These are phyloP conservation scores for Austroboletus eburneus DNA, from an alignment of 768 basidiomycete genomes.

Conservation along the genomic window DNA sequence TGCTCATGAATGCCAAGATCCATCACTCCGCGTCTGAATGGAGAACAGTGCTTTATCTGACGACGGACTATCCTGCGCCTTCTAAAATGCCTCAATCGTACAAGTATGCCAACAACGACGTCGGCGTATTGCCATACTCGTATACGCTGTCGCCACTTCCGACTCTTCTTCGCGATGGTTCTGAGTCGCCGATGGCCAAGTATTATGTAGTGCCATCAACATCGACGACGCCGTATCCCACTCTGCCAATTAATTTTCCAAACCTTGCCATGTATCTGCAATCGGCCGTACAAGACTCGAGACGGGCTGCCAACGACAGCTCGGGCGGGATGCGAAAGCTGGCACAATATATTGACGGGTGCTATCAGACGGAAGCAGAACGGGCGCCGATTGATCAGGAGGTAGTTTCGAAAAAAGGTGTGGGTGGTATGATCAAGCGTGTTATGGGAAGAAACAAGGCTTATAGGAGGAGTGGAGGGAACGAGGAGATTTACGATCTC, in stretches of 20 bases:
- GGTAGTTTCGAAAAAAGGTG: slow-evolving; percentile 37
- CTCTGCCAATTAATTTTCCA: slow-evolving; percentile 71
- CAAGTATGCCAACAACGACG: slow-evolving; percentile 55
- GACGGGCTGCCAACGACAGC: slow-evolving; percentile 55
- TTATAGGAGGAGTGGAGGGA: slow-evolving; percentile 49
- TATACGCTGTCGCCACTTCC: slow-evolving; percentile 60
- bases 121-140: slow-evolving; percentile 67
- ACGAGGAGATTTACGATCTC: slow-evolving; percentile 77
- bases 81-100: slow-evolving; percentile 38
- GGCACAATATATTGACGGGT: slow-evolving; percentile 63
- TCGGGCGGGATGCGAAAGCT: slow-evolving; percentile 61
- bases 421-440: slow-evolving; percentile 55
- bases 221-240: slow-evolving; percentile 56
- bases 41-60: slow-evolving; percentile 75
- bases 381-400: slow-evolving; percentile 28
- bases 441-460: slow-evolving; percentile 51
- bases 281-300: slow-evolving; percentile 64
- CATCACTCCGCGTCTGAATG: slow-evolving; percentile 58
- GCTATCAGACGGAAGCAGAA: slow-evolving; percentile 51
- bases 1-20: slow-evolving; percentile 51
- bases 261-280: slow-evolving; percentile 74
- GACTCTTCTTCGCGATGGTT: slow-evolving; percentile 56
- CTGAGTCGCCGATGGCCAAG: slow-evolving; percentile 62
- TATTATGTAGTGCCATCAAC: slow-evolving; percentile 69
- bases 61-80: slow-evolving; percentile 66